Evolutionary conservation across 2,329 filamentous ascomycete species (phyloP).

Genomic region (Clarireedia homoeocarpa): DNA sequence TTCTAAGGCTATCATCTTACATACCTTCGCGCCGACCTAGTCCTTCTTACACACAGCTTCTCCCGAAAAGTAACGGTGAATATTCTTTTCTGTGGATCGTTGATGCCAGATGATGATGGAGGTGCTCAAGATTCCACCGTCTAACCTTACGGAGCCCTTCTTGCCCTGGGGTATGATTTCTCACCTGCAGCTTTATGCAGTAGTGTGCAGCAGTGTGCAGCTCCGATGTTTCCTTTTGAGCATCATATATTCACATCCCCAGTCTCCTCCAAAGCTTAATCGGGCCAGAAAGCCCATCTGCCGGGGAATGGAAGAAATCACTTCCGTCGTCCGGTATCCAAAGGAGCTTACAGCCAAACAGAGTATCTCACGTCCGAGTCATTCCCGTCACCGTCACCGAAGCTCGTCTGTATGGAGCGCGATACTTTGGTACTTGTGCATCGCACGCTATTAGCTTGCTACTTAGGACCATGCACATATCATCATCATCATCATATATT

Average conservation of each 20-base stretch:
- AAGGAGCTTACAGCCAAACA: conserved; percentile 2
- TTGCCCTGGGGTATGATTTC: too few species aligned
- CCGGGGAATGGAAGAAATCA: not conserved
- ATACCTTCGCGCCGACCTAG: not conserved
- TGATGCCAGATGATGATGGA: too few species aligned
- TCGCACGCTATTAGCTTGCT: too few species aligned
- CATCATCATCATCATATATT: too few species aligned
- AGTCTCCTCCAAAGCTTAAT: not conserved
- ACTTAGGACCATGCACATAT: too few species aligned
- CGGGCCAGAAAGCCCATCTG: not conserved
- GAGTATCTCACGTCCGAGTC: not conserved
- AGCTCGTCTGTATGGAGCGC: not conserved
- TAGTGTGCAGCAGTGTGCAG: too few species aligned
- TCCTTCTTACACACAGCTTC: not conserved
- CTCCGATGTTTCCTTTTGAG: too few species aligned
- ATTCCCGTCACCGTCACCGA: not conserved
- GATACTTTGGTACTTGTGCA: not conserved
- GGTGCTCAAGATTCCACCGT: too few species aligned
- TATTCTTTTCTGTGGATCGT: not conserved
- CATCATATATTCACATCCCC: too few species aligned
- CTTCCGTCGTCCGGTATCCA: not conserved
- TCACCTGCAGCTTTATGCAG: too few species aligned
- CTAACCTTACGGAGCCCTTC: too few species aligned
- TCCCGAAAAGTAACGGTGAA: not conserved
- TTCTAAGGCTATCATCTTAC: not conserved